phyloP scores from a whole-genome alignment of 2,329 filamentous ascomycete species.

The Fusarium miscanthi region DNA sequence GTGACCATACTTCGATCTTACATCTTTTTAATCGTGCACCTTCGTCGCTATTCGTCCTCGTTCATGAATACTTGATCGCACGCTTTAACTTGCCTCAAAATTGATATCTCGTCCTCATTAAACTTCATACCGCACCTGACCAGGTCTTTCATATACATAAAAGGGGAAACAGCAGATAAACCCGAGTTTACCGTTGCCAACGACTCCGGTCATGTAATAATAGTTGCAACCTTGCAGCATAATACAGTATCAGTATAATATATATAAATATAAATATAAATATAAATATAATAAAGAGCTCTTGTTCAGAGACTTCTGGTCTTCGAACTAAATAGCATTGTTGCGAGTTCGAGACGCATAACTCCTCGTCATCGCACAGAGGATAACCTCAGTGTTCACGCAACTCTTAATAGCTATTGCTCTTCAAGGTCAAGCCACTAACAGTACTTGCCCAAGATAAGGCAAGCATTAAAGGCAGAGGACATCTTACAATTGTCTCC shows the following conservation, averaged over 20 bases:
- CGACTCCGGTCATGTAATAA: not conserved
- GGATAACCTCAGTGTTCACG: not conserved
- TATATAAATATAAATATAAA: not conserved
- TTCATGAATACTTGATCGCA: not conserved
- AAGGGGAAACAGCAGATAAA: not conserved
- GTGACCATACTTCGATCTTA: no score
- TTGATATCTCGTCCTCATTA: no score
- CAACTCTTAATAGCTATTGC: not conserved
- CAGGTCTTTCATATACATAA: not conserved
- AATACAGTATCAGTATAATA: not conserved
- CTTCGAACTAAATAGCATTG: not conserved
- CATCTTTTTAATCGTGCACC: no score
- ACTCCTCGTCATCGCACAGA: not conserved
- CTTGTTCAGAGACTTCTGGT: not conserved
- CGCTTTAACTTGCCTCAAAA: not conserved
- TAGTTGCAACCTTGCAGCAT: not conserved
- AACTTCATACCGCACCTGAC: not conserved
- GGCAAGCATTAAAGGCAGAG: not conserved
- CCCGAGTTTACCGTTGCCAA: not conserved
- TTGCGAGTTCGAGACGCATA: not conserved
- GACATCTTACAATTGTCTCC: not conserved
- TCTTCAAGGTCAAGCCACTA: not conserved
- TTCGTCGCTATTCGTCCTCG: not conserved
- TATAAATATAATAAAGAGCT: not conserved
- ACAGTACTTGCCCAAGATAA: not conserved